These are phyloP conservation scores for Mycena haematopus DNA, from an alignment of 768 basidiomycete species.

Conservation along the genomic window DNA sequence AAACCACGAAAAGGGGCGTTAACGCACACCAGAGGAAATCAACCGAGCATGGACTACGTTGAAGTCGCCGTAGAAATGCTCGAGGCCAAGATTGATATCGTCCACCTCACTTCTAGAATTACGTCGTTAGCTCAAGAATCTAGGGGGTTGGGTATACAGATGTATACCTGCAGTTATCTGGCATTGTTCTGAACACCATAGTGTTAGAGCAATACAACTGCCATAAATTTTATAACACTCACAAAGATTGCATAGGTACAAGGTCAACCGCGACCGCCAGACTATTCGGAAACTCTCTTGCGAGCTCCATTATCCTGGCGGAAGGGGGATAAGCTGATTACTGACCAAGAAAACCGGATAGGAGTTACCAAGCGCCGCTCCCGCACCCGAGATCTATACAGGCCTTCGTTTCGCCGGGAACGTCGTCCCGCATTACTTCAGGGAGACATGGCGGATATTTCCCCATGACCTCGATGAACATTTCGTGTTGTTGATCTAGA, in stretches of 20 bases:
- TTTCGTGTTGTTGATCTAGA: constrained; percentile 69
- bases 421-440: constrained; percentile 65
- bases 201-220: constrained; percentile 29
- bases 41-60: constrained; percentile 78
- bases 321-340: background rate
- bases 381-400: constrained; percentile 82
- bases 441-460: constrained; percentile 67
- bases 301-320: constrained; percentile 76
- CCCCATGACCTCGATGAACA: constrained; percentile 71
- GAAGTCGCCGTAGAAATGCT: constrained; percentile 82
- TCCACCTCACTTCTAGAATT: constrained; percentile 75
- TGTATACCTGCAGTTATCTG: constrained; percentile 70
- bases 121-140: constrained; percentile 6
- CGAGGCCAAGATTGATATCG: constrained; percentile 83
- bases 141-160: constrained; percentile 13
- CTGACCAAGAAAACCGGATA: background rate
- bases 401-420: constrained; percentile 62
- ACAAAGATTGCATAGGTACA: constrained; percentile 79
- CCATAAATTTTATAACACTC: constrained; percentile 37
- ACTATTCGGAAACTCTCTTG: constrained; percentile 73
- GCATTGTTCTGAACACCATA: constrained; percentile 58
- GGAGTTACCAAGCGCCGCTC: constrained; percentile 72
- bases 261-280: constrained; percentile 78
- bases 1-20: constrained; percentile 25
- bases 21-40: constrained; percentile 73